phyloP scores from a whole-genome alignment of 2,329 filamentous ascomycete genomes.

The Aspergillus sp. region DNA sequence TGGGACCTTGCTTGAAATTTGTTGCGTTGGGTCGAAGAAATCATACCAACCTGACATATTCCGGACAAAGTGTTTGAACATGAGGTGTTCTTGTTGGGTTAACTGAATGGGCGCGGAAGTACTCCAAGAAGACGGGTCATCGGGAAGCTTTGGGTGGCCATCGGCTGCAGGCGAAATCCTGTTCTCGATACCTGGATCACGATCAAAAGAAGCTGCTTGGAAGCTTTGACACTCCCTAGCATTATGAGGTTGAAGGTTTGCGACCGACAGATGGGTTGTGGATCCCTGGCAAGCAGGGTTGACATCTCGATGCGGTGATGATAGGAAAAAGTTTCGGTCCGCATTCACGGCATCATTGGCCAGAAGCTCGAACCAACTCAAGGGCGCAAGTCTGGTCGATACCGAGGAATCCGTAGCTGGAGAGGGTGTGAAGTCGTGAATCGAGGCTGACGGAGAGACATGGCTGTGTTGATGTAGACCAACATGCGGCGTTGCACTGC shows the following conservation, averaged over 20 bases:
- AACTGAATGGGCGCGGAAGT: slow-evolving; percentile 14
- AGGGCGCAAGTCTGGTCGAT: slow-evolving; percentile 44
- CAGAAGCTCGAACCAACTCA: slow-evolving; percentile 51
- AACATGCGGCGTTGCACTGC: slow-evolving; percentile 2
- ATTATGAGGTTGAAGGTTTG: slow-evolving; percentile 11
- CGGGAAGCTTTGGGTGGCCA: slow-evolving; percentile 6
- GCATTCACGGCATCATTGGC: slow-evolving; percentile 25
- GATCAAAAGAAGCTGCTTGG: slow-evolving; percentile 21
- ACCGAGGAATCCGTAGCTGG: slow-evolving; percentile 39
- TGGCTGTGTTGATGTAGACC: slow-evolving; percentile 6
- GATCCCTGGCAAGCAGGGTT: slow-evolving; percentile 24
- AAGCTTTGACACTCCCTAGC: slow-evolving; percentile 22
- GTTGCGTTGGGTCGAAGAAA: slow-evolving; percentile 45
- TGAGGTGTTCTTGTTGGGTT: slow-evolving; percentile 10
- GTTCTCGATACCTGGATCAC: slow-evolving; percentile 19
- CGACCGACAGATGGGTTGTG: slow-evolving; percentile 10
- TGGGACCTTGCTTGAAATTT: slow-evolving; percentile 42
- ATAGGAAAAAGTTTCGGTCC: slow-evolving; percentile 15
- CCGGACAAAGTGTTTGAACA: slow-evolving; percentile 20
- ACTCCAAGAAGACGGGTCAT: slow-evolving; percentile 19
- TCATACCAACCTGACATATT: slow-evolving; percentile 43
- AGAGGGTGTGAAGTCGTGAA: slow-evolving; percentile 20
- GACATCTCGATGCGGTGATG: slow-evolving; percentile 22
- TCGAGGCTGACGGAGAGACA: slow-evolving; percentile 5
- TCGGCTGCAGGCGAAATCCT: slow-evolving; percentile 27